Percentiles rank a stretch among this genome's conserved stretches.
These are phyloP conservation scores for Fusarium sp. DNA, from an alignment of 2,329 filamentous ascomycete species.

Conservation along the genomic window DNA sequence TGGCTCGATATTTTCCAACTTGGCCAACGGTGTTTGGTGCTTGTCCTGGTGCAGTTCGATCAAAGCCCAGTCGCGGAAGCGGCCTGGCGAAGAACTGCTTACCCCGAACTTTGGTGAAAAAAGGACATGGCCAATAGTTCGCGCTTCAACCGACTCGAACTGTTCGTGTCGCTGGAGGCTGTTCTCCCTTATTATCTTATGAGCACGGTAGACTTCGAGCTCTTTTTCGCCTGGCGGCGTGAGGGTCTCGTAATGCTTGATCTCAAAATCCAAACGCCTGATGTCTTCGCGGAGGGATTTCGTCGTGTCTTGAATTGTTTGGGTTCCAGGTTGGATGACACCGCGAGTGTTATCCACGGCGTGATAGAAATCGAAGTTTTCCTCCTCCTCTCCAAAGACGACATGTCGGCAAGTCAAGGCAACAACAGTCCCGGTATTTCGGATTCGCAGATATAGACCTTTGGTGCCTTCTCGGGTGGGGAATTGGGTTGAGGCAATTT, in stretches of 20 bases:
- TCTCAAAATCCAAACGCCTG: accelerated
- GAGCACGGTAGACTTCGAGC: accelerated
- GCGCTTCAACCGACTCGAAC: neutral
- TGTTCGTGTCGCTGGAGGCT: accelerated
- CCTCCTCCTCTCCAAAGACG: neutral
- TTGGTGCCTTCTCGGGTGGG: neutral
- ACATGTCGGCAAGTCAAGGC: neutral
- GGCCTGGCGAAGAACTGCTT: neutral
- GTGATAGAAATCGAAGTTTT: neutral
- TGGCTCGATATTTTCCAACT: neutral
- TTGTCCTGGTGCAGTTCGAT: neutral
- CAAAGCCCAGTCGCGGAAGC: neutral
- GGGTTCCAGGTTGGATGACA: neutral
- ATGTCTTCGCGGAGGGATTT: accelerated
- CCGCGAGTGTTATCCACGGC: accelerated
- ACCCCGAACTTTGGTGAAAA: neutral
- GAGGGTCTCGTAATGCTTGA: accelerated
- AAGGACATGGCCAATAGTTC: neutral
- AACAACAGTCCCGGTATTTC: neutral
- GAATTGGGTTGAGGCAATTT: accelerated
- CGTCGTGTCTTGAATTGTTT: accelerated
- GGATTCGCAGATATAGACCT: neutral
- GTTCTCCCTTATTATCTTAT: accelerated
- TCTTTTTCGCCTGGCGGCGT: accelerated
- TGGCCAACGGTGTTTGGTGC: neutral